Base-by-base conservation (phyloP, 768 basidiomycete species). In the Boletus sensibilis region DNA sequence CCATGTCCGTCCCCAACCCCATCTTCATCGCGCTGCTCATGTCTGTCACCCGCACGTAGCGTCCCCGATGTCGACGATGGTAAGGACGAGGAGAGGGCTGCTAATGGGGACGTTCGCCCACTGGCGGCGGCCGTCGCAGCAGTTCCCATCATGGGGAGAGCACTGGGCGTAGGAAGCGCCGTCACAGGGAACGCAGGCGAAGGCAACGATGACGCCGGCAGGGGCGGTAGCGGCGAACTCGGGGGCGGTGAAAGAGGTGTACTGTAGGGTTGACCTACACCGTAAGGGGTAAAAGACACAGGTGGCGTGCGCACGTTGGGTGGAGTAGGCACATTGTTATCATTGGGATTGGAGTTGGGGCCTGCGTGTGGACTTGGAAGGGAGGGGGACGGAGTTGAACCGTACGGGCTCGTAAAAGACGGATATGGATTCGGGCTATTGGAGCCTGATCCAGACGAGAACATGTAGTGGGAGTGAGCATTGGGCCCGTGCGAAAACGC, bases 221-320 rank as follows among this genome's bases (percentile, higher is more conserved):
- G 34, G n/a, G 64, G 64, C 14, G 70, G 62, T 6, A 66, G 47
- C 34, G 63, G 63, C 23, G 61, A 55, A 16, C 55, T 61, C 38
- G 68, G 69, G 1, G 71, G 65, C 6, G 65, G 66, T 5, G 71
- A 66, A 5, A 67, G 33, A 2, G 65, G 63, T 6, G 53, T 23
- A 25, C 50, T 47, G n/a, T 48, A 21, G 1, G 59, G 45, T 21
- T 42, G 63, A 23, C 47, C 33, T 4, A 13, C 6, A 4, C 57
- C 46, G 7, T 31, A 55, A 2, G 52, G 52, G 16, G 63, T 55
- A 3, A 50, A 18, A 9, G 59, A 23, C 31, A 18, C 5, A 4
- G 58, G 46, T 13, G 65, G 60, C 20, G 57, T 56, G 43, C 52
- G 62, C 40, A 13, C 20, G 25, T 13, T 40, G 43, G 62, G 54